Evolutionary conservation across 2,329 filamentous ascomycete genomes (phyloP).

Genomic region (Cryphonectria carpinicola): DNA sequence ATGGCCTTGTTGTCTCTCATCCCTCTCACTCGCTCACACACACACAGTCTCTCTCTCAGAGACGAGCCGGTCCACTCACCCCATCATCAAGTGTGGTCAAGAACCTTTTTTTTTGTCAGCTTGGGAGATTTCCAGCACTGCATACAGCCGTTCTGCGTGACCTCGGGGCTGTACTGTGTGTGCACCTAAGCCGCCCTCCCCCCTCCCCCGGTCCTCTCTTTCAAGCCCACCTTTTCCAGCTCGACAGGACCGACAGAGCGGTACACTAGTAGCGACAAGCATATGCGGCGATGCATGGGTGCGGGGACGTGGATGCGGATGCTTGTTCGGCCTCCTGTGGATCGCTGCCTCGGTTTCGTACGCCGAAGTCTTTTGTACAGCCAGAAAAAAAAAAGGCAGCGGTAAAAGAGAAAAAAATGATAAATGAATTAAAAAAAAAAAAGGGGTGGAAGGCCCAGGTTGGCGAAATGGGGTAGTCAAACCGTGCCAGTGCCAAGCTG

Average conservation of each 20-base stretch:
- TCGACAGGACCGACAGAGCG: constrained; percentile 14
- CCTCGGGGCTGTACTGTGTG: neutral
- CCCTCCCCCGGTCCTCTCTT: neutral
- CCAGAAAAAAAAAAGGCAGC: too few species aligned
- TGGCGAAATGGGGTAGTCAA: too few species aligned
- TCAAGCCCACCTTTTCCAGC: neutral
- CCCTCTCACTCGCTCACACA: too few species aligned
- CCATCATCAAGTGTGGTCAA: neutral
- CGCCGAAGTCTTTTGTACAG: neutral
- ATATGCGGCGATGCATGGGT: constrained; percentile 14
- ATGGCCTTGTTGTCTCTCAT: neutral
- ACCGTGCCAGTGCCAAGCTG: too few species aligned
- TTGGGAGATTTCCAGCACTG: neutral
- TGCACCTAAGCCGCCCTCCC: neutral
- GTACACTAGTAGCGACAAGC: constrained; percentile 8
- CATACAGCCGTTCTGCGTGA: neutral
- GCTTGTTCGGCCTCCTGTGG: neutral
- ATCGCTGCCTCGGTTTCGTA: too few species aligned
- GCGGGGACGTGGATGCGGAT: constrained; percentile 15
- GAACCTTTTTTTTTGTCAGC: neutral
- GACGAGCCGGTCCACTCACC: neutral
- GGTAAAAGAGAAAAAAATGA: neutral
- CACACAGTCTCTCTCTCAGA: neutral
- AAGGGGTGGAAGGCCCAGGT: too few species aligned
- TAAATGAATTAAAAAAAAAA: neutral